Conservation (phyloP, 176 grass and related monocot species). For the Phoenix roebelenii region DNA sequence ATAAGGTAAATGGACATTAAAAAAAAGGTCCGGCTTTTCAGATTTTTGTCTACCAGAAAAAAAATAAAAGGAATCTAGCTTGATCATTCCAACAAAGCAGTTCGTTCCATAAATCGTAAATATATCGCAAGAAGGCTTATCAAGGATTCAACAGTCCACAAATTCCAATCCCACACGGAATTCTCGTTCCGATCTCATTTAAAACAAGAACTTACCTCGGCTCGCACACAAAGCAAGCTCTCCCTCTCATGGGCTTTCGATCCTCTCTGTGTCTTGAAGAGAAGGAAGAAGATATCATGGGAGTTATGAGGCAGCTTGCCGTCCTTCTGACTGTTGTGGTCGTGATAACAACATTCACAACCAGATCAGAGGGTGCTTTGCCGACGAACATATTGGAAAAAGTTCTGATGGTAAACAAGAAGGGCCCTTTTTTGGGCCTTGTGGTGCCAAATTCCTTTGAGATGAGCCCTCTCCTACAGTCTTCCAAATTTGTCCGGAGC, state of each 20-base stretch:
- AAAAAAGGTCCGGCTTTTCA: no score
- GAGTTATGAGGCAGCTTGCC: neutral
- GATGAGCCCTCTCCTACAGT: slow-evolving; percentile 52
- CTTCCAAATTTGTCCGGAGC: slow-evolving; percentile 18
- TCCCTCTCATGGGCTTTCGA: neutral
- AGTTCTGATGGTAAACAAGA: slow-evolving; percentile 17
- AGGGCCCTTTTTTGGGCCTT: slow-evolving; percentile 45
- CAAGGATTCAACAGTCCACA: no score
- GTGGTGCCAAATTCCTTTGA: slow-evolving; percentile 72
- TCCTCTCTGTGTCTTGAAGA: neutral
- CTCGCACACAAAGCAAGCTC: no score
- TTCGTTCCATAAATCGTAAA: no score
- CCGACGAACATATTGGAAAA: neutral
- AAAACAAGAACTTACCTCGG: no score
- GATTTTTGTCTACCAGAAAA: no score
- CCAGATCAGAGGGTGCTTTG: slow-evolving; percentile 9
- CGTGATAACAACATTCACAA: neutral
- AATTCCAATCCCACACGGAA: no score
- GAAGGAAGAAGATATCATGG: slow-evolving; percentile 10
- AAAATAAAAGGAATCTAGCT: no score
- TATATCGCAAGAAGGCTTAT: no score
- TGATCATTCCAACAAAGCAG: no score
- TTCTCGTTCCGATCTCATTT: no score
- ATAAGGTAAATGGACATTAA: no score
- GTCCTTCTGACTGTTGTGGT: slow-evolving; percentile 1